These are phyloP conservation scores for Mucor velutinosus DNA, from an alignment of 371 early-diverging fungal species.

Conservation along the genomic window DNA sequence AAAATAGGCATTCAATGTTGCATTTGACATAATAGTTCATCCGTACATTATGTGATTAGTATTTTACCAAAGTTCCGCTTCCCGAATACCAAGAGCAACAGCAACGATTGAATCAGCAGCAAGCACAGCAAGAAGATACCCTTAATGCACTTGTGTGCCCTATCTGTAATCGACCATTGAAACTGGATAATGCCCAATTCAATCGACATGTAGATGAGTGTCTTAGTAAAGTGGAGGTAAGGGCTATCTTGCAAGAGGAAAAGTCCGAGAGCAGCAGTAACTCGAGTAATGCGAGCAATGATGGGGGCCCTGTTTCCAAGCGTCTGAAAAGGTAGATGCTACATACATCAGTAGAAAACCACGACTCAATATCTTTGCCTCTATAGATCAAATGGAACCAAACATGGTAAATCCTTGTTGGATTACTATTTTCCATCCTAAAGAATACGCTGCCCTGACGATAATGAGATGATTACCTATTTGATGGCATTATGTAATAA, in stretches of 20 bases:
- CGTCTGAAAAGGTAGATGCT: conserved; percentile 13
- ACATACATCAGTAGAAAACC: neutral
- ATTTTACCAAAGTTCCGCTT: conserved; percentile 14
- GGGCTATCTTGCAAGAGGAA: conserved; percentile 22
- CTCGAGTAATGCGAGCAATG: neutral
- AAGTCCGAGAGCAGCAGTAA: neutral
- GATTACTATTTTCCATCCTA: conserved; percentile 19
- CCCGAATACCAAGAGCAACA: conserved; percentile 1
- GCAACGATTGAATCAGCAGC: neutral
- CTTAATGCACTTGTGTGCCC: conserved; percentile 28
- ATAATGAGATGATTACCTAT: neutral
- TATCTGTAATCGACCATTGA: conserved; percentile 34
- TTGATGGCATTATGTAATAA: too few relatives aligned
- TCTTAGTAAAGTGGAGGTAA: conserved; percentile 36
- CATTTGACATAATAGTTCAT: neutral
- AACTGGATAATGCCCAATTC: conserved; percentile 31
- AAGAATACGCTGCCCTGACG: neutral
- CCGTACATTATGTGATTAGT: conserved; percentile 6
- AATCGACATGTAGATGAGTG: conserved; percentile 50
- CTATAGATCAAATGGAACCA: neutral
- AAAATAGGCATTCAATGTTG: neutral
- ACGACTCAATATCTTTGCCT: neutral
- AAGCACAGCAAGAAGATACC: neutral
- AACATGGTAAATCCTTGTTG: conserved; percentile 13
- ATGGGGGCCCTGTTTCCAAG: neutral